Conservation (phyloP, 2,329 filamentous ascomycete genomes). For the Pyricularia grisea region DNA sequence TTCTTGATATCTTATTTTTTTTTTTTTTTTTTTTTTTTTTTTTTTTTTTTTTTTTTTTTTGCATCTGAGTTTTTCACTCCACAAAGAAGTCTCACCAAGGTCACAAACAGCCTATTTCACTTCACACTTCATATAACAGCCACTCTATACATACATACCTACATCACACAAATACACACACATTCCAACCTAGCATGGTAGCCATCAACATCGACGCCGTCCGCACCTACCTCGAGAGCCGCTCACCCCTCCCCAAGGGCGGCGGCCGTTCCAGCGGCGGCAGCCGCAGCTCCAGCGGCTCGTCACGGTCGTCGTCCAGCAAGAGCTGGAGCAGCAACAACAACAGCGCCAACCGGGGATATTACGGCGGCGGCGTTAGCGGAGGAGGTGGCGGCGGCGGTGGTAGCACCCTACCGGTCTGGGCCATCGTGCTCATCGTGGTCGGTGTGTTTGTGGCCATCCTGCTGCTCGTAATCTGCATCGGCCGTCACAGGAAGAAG, state of each 20-base stretch:
- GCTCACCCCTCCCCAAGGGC: slow-evolving; percentile 3
- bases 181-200: background rate
- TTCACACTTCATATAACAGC: background rate
- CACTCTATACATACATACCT: background rate
- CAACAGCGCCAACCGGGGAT: background rate
- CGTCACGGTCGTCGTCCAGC: background rate
- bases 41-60: background rate
- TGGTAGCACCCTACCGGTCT: background rate
- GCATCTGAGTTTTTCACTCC: background rate
- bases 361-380: background rate
- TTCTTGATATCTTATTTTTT: background rate
- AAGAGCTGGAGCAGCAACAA: background rate
- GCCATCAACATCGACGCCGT: background rate
- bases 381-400: background rate
- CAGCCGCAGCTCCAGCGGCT: background rate
- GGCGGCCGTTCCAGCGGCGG: background rate
- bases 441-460: background rate
- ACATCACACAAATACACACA: background rate
- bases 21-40: background rate
- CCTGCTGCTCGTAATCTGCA: background rate
- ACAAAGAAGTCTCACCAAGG: background rate
- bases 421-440: slow-evolving; percentile 1
- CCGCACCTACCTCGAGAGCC: background rate
- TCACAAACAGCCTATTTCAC: background rate
- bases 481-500: background rate